phyloP scores from a whole-genome alignment of 2,329 filamentous ascomycete genomes.

The Trichoderma afroharzianum region DNA sequence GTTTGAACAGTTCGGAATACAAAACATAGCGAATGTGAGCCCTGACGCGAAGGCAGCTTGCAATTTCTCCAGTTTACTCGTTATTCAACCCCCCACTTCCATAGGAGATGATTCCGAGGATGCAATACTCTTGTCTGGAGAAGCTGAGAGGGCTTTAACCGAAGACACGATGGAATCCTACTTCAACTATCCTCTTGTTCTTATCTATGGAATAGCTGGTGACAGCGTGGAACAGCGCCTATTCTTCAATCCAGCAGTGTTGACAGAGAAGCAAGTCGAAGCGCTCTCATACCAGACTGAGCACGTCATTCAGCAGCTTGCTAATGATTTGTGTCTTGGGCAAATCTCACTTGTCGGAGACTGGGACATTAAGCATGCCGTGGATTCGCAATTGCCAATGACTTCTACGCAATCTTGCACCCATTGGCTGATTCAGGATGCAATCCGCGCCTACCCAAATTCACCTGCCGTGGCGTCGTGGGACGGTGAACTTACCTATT shows the following conservation, averaged over 20 bases:
- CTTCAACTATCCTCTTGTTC: slow-evolving; percentile 9
- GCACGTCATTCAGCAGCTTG: slow-evolving; percentile 1
- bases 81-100: neutral
- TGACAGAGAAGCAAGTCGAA: neutral
- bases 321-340: neutral
- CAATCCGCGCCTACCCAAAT: neutral
- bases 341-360: neutral
- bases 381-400: neutral
- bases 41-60: neutral
- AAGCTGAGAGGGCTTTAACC: neutral
- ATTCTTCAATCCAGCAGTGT: neutral
- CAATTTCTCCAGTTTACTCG: neutral
- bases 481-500: slow-evolving; percentile 9
- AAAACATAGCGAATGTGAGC: slow-evolving; percentile 9
- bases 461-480: slow-evolving; percentile 7
- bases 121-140: neutral
- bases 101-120: neutral
- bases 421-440: slow-evolving; percentile 15
- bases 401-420: slow-evolving; percentile 27
- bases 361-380: neutral
- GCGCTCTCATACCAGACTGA: neutral
- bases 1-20: slow-evolving; percentile 23
- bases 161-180: slow-evolving; percentile 1
- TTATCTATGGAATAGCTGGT: neutral
- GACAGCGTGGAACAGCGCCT: neutral